phyloP scores from a whole-genome alignment of 768 basidiomycete genomes.

The Lepiota venenata region DNA sequence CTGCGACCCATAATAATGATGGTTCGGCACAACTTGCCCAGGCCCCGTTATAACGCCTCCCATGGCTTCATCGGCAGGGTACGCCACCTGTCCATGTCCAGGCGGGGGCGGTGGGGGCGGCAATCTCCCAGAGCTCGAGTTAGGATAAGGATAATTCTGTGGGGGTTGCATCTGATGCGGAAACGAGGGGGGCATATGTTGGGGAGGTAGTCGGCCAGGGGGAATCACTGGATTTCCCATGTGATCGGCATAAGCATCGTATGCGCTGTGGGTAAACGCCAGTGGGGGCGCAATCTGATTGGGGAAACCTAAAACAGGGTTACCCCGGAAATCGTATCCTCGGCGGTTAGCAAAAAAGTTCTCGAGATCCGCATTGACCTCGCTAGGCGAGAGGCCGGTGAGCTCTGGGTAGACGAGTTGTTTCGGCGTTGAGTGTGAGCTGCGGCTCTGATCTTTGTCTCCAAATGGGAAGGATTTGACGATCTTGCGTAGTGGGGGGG shows the following conservation, averaged over 20 bases:
- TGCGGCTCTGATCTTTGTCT: constrained; percentile 14
- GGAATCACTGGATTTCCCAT: constrained; percentile 7
- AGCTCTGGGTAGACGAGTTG: constrained; percentile 43
- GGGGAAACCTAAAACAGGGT: constrained; percentile 4
- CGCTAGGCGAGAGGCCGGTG: constrained; percentile 40
- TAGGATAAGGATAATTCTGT: constrained; percentile 1
- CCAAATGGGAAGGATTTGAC: constrained; percentile 55
- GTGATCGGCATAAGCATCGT: constrained; percentile 9
- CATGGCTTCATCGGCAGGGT: constrained; percentile 11
- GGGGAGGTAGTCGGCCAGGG: constrained; percentile 13
- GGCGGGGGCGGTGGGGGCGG: constrained; percentile 6
- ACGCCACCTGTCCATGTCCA: constrained; percentile 7
- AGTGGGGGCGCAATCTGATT: constrained; percentile 6
- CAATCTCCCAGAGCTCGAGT: constrained; percentile 1
- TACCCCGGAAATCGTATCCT: constrained; percentile 9
- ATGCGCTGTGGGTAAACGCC: background rate
- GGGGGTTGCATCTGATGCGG: constrained; percentile 8
- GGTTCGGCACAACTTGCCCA: constrained; percentile 24
- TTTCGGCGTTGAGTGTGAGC: constrained; percentile 20
- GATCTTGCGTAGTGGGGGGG: constrained; percentile 66
- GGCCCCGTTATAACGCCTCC: constrained; percentile 17
- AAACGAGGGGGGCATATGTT: constrained; percentile 4
- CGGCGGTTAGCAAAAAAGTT: constrained; percentile 45
- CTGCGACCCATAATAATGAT: constrained; percentile 30
- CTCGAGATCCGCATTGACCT: constrained; percentile 52